These are phyloP conservation scores for Leucaena leucocephala DNA, from an alignment of 306 rosid species.

Conservation along the genomic window DNA sequence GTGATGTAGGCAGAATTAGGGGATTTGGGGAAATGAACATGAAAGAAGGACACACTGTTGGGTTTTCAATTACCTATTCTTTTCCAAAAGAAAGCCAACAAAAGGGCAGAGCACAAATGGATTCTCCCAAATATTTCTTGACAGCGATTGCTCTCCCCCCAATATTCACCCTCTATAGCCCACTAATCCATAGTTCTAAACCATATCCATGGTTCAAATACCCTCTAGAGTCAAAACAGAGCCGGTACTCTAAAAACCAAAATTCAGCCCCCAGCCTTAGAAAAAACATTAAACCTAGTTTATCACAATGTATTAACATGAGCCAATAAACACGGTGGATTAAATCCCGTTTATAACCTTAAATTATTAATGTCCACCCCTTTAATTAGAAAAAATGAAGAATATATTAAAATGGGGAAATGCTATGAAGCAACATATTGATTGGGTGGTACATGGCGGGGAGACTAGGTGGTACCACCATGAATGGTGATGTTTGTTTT, in stretches of 20 bases:
- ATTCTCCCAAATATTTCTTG: constrained; percentile 60
- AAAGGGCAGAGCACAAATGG: constrained; percentile 43
- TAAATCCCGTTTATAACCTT: too few species aligned
- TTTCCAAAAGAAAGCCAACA: constrained; percentile 60
- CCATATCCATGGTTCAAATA: constrained; percentile 32
- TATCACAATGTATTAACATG: neutral
- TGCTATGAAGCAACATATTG: neutral
- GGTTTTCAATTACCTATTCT: constrained; percentile 43
- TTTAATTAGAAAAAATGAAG: too few species aligned
- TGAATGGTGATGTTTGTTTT: constrained; percentile 56
- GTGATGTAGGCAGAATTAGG: constrained; percentile 32
- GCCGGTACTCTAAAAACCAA: neutral
- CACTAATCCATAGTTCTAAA: neutral
- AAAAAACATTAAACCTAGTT: neutral
- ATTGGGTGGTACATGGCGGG: neutral
- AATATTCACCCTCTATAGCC: too few species aligned
- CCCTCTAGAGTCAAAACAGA: constrained; percentile 34
- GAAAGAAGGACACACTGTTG: constrained; percentile 34
- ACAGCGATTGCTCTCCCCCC: constrained; percentile 44
- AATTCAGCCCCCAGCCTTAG: constrained; percentile 46
- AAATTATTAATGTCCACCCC: too few species aligned
- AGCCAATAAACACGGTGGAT: too few species aligned
- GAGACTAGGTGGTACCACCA: constrained; percentile 26
- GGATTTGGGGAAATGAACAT: constrained; percentile 33
- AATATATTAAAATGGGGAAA: neutral